Evolutionary conservation across 2,329 filamentous ascomycete genomes (phyloP).

Genomic region (Phialophora verrucosa): DNA sequence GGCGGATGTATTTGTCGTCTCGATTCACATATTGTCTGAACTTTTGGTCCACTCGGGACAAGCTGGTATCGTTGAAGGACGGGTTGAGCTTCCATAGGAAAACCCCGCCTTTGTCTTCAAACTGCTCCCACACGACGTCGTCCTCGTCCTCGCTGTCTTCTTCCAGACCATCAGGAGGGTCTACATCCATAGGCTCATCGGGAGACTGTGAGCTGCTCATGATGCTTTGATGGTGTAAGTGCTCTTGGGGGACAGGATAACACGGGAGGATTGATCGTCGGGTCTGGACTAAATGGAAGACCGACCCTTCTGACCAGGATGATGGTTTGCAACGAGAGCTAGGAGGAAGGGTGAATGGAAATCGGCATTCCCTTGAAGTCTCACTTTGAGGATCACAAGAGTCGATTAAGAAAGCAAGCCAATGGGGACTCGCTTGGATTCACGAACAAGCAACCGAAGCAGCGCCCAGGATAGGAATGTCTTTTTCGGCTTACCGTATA

Average conservation of each 20-base stretch:
- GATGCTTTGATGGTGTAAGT: background rate
- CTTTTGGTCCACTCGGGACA: background rate
- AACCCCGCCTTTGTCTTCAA: background rate
- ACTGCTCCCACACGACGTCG: background rate
- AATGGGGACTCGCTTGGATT: background rate
- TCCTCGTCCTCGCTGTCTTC: background rate
- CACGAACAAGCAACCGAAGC: background rate
- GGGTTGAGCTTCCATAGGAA: background rate
- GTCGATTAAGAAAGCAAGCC: background rate
- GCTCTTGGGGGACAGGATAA: background rate
- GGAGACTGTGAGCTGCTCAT: background rate
- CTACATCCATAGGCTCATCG: background rate
- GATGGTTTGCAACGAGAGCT: background rate
- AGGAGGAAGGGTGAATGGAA: background rate
- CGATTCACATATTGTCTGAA: background rate
- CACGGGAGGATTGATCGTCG: background rate
- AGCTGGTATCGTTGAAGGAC: background rate
- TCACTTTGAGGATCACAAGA: background rate
- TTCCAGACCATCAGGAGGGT: background rate
- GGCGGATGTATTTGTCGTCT: background rate
- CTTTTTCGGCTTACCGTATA: background rate
- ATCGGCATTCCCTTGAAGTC: background rate
- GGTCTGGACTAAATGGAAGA: background rate
- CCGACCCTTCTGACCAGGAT: background rate
- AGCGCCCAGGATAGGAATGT: background rate